A percentile compares a stretch with the other conserved stretches of the same genome.
Conservation (phyloP, 805 yeast species). For the Kluyveromyces lactis region DNA sequence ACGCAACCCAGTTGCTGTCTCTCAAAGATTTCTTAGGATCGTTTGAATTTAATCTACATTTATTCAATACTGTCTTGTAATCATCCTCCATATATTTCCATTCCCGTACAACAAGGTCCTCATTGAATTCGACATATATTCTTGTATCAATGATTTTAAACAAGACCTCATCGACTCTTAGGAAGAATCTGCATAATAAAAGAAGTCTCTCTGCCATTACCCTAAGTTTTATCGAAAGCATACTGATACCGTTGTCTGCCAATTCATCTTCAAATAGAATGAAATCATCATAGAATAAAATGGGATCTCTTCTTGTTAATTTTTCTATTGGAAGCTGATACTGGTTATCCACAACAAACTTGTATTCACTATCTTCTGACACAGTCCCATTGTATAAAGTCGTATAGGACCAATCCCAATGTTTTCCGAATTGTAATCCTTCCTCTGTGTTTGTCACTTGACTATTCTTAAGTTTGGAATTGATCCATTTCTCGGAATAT, state of each 20-base stretch:
- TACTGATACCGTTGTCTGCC: conserved; percentile 90
- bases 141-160: conserved; percentile 81
- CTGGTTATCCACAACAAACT: conserved; percentile 24
- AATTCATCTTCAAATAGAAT: conserved; percentile 88
- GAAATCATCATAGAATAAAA: conserved; percentile 81
- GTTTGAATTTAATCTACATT: conserved; percentile 37
- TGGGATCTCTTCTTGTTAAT: conserved; percentile 70
- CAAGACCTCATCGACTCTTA: conserved; percentile 85
- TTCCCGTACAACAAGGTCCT: conserved; percentile 62
- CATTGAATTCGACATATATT: conserved; percentile 56
- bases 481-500: conserved; percentile 79
- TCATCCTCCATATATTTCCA: conserved; percentile 59
- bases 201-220: conserved; percentile 81
- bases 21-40: conserved; percentile 66
- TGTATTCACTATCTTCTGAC: conserved; percentile 1
- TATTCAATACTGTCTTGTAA: conserved; percentile 38
- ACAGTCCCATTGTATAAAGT: conserved; percentile 63
- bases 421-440: conserved; percentile 57
- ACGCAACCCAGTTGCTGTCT: conserved; percentile 81
- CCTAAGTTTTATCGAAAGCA: conserved; percentile 68
- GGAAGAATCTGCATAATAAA: conserved; percentile 65
- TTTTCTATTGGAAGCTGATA: conserved; percentile 58
- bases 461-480: conserved; percentile 30
- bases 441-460: conserved; percentile 30
- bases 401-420: conserved; percentile 96